Base-by-base conservation (phyloP, 2,329 filamentous ascomycete genomes). In the Boeremia lycopersici region DNA sequence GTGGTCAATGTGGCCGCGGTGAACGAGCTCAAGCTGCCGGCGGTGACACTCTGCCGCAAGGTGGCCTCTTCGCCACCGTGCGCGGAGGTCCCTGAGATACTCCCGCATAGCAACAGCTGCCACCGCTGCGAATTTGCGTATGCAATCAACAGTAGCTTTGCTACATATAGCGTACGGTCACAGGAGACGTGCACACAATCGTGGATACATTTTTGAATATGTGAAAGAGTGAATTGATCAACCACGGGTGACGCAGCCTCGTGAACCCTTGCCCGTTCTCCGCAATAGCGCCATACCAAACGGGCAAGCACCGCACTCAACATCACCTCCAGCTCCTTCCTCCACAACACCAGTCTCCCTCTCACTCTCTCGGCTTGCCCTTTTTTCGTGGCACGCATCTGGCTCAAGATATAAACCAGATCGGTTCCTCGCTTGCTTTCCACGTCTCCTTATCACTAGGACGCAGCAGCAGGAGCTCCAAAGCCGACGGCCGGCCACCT, bases 281-380 rank as follows among this genome's bases (percentile, higher is more conserved):
- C 53, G 51, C 40, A 58, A 54, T 64, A 62, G 59, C 53, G 57
- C 43, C 53, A 51, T 62, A 59, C 62, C 60, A 46, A 62, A 60
- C 35, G 54, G 62, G 64, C 54, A 62, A 60, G 44, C 45, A 59
- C 57, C 48, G 40, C 56, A 62, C 61, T 62, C 64, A 65, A 60
- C 60, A 63, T 63, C 61, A 64, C 56, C 59, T 59, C 41, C 56
- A 48, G 51, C 55, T 40, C 53, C 62, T 64, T 63, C 58, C 61
- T 63, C 57, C 59, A 60, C 56, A 58, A 57, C 62, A 53, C 56
- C 57, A 46, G 51, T 49, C 45, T 53, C 30, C 52, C 57, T 45
- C 36, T 47, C 54, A 54, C 40, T 43, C 58, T 46, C 30, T 23
- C 41, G 29, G 12, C 13, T 26, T 52, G 19, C 30, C 13, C 35